Percentiles rank a stretch among this genome's conserved stretches.
Conservation (phyloP, 2,329 filamentous ascomycete genomes). For the Lecanoromycetidae sp. region DNA sequence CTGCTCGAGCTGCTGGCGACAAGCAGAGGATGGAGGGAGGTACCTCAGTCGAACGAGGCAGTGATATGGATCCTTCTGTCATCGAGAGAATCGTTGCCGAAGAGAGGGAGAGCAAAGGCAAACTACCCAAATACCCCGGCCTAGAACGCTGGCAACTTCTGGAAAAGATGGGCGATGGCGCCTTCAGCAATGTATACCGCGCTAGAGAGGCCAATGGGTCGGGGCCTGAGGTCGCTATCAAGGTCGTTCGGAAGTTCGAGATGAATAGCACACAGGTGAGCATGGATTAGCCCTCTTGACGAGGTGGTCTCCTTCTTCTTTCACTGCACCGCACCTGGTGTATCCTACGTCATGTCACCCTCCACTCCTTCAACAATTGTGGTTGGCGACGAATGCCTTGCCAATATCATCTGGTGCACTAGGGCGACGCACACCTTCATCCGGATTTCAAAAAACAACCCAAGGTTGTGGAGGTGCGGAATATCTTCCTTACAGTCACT, state of each 20-base stretch:
- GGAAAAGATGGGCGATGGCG: slow-evolving; percentile 98
- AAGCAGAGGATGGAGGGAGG: slow-evolving; percentile 43
- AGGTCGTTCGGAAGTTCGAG: slow-evolving; percentile 96
- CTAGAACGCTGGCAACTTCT: slow-evolving; percentile 74
- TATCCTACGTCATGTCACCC: neutral
- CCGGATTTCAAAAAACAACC: slow-evolving; percentile 91
- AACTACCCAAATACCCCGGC: slow-evolving; percentile 75
- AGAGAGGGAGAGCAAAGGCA: slow-evolving; percentile 73
- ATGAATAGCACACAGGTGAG: slow-evolving; percentile 98
- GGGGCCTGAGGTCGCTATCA: slow-evolving; percentile 80
- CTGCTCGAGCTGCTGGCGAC: slow-evolving; percentile 50
- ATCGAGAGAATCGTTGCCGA: slow-evolving; percentile 81
- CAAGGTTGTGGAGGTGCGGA: slow-evolving; percentile 92
- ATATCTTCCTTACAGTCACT: slow-evolving; percentile 26
- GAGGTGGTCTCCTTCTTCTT: slow-evolving; percentile 1
- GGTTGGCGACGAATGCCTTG: slow-evolving; percentile 29
- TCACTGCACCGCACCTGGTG: neutral
- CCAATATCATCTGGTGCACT: slow-evolving; percentile 42
- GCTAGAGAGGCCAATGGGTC: slow-evolving; percentile 64
- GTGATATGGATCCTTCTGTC: slow-evolving; percentile 47
- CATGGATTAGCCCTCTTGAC: neutral
- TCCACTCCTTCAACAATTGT: slow-evolving; percentile 3
- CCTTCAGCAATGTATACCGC: slow-evolving; percentile 96
- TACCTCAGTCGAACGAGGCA: slow-evolving; percentile 34
- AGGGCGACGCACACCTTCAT: slow-evolving; percentile 88